A percentile compares a stretch with the other conserved stretches of the same genome.
These are phyloP conservation scores for Polytrichum commune DNA, from an alignment of 225 moss, liverwort and hornwort genomes.

Conservation along the genomic window DNA sequence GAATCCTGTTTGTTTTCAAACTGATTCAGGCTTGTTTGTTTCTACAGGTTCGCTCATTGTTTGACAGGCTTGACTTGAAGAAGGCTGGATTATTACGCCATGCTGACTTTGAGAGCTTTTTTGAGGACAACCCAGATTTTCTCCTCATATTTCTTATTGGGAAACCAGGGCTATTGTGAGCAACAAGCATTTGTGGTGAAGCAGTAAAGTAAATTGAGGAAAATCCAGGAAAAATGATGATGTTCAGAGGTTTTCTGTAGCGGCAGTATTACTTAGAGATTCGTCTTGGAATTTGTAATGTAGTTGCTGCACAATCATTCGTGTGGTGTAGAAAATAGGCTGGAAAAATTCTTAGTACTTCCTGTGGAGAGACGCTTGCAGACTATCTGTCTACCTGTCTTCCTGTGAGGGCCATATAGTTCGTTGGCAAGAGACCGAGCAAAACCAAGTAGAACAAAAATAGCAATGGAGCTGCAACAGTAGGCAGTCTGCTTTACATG, in stretches of 20 bases:
- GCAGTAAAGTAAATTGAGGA: background rate
- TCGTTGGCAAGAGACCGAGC: too few species aligned
- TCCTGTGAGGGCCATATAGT: too few species aligned
- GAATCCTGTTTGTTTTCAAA: background rate
- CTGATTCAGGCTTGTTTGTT: background rate
- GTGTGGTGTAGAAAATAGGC: background rate
- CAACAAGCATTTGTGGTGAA: background rate
- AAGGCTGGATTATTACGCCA: constrained; percentile 63
- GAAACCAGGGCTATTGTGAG: constrained; percentile 50
- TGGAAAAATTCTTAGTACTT: background rate
- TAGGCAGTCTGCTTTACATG: too few species aligned
- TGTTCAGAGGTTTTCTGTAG: background rate
- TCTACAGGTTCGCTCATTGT: constrained; percentile 65
- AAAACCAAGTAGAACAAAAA: too few species aligned
- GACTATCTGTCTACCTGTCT: too few species aligned
- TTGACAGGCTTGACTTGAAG: constrained; percentile 64
- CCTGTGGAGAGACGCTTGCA: background rate
- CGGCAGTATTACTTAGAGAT: background rate
- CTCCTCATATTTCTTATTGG: constrained; percentile 79
- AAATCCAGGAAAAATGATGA: background rate
- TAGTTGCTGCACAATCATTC: background rate
- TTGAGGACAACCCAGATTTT: constrained; percentile 81
- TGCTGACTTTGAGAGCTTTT: constrained; percentile 65
- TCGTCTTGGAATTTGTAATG: background rate
- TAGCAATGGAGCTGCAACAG: too few species aligned